Conservation (phyloP, 2,329 filamentous ascomycete genomes). For the Sordariomycetes sp. region DNA sequence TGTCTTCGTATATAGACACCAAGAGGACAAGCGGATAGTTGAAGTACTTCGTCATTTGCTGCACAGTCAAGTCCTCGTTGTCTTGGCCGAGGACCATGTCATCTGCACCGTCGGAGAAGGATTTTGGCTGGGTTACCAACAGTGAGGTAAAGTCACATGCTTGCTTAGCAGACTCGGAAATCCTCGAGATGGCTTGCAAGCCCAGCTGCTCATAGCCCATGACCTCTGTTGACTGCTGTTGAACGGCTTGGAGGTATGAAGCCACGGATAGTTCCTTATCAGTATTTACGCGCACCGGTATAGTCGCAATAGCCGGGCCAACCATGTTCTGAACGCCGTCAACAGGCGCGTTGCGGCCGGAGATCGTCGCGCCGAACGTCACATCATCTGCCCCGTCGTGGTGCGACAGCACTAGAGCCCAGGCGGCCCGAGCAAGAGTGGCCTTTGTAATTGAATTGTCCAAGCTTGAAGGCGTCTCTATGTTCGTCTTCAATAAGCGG, state of each 20-base stretch:
- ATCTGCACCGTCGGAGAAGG: background rate
- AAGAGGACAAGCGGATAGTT: conserved; percentile 5
- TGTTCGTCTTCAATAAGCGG: background rate
- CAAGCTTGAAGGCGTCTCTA: background rate
- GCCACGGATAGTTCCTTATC: conserved; percentile 29
- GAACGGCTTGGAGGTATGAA: conserved; percentile 46
- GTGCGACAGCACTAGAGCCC: conserved; percentile 44
- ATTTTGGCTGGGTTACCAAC: conserved; percentile 8
- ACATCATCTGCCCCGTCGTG: conserved; percentile 44
- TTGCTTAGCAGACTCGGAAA: conserved; percentile 43
- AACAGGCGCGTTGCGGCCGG: conserved; percentile 42
- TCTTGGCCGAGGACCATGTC: background rate
- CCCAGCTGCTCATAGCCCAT: conserved; percentile 58
- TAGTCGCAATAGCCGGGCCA: conserved; percentile 52
- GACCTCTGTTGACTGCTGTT: conserved; percentile 43
- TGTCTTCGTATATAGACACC: conserved; percentile 1
- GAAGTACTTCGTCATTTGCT: conserved; percentile 16
- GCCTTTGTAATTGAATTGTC: conserved; percentile 14
- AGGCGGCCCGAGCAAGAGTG: conserved; percentile 48
- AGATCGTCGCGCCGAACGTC: conserved; percentile 50
- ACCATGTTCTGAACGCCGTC: conserved; percentile 43
- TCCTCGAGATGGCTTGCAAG: conserved; percentile 47
- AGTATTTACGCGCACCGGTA: conserved; percentile 43
- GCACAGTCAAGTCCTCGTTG: conserved; percentile 4
- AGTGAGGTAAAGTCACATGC: conserved; percentile 38